phyloP scores from a whole-genome alignment of 768 basidiomycete species.

The Albatrellus ellisii region DNA sequence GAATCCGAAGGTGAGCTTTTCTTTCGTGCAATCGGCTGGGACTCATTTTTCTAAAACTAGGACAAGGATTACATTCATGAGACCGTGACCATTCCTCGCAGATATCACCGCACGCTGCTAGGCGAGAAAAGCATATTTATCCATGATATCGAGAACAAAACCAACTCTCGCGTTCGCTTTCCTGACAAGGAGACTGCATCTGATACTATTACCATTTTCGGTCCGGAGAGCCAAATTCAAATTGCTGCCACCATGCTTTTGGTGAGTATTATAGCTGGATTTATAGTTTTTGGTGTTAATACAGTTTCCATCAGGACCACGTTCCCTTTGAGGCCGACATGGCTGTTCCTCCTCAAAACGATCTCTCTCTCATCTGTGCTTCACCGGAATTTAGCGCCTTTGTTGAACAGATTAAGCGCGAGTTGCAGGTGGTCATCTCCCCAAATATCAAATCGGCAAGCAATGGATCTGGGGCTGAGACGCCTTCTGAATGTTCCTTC shows the following conservation, averaged over 20 bases:
- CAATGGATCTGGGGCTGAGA: slow-evolving; percentile 42
- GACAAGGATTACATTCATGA: slow-evolving; percentile 96
- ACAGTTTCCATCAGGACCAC: slow-evolving; percentile 59
- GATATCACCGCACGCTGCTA: slow-evolving; percentile 88
- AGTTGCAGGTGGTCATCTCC: slow-evolving; percentile 82
- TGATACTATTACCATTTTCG: slow-evolving; percentile 91
- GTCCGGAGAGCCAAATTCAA: slow-evolving; percentile 93
- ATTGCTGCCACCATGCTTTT: slow-evolving; percentile 94
- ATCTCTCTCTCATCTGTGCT: slow-evolving; percentile 60
- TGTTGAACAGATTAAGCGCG: slow-evolving; percentile 83
- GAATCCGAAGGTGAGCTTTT: slow-evolving; percentile 67
- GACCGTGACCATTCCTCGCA: slow-evolving; percentile 83
- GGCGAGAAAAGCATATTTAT: slow-evolving; percentile 98
- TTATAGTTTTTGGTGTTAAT: neutral
- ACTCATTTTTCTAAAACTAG: slow-evolving; percentile 25
- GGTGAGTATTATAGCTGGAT: slow-evolving; percentile 30
- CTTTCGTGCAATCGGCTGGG: neutral
- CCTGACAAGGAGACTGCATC: slow-evolving; percentile 91
- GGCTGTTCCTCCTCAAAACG: slow-evolving; percentile 73
- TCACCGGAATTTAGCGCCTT: slow-evolving; percentile 80
- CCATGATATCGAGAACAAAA: slow-evolving; percentile 93
- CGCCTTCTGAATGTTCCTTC: slow-evolving; percentile 72
- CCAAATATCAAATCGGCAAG: slow-evolving; percentile 55
- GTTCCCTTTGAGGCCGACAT: slow-evolving; percentile 95
- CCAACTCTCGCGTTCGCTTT: slow-evolving; percentile 85